Evolutionary conservation across 257 asterid species (phyloP), one percentile per base, ranked within the genome.

Genomic region (Linderniella brevidens): DNA sequence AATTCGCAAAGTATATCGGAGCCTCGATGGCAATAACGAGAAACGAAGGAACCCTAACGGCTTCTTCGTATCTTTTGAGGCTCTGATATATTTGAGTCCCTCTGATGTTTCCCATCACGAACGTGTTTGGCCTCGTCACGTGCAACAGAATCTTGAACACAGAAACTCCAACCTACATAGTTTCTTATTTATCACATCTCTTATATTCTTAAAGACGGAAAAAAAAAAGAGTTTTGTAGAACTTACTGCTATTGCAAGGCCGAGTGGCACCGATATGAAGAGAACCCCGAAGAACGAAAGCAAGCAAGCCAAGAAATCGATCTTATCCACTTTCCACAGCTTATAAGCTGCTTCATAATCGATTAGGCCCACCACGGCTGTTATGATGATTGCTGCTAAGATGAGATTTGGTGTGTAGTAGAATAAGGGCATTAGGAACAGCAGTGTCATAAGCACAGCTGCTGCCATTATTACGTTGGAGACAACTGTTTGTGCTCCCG

Each of bases 251-350:
- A 88, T 84, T 15, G 92, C 84, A 37, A 88, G 95, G 13, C 98
- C 98, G 44, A 80, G 62, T 49, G 98, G 95, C 43, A 88, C 95
- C 0, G 98, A 88, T 68, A 88, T 67, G 90, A 88, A 84, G 16
- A 88, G 94, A 43, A 88, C 98, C 3, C 98, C 98, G 17, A 84
- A 43, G 50, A 88, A 88, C 16, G 98, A 84, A 50, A 79, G 72
- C 55, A 84, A 40, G 70, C 94, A 84, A 32, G 95, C 92, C 66
- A 80, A 17, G 60, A 84, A 88, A 43, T 88, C 98, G 8, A 88
- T 80, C 58, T 88, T 88, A 68, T 88, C 98, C 13, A 88, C 93
- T 78, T 81, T 88, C 98, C 98, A 88, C 6, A 88, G 59, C 9
- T 63, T 69, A 19, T 37, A 48, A 4, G 95, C 98, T 5, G 85